Evolutionary conservation across 2,329 filamentous ascomycete genomes (phyloP).

Genomic region (Xylaria arbuscula): DNA sequence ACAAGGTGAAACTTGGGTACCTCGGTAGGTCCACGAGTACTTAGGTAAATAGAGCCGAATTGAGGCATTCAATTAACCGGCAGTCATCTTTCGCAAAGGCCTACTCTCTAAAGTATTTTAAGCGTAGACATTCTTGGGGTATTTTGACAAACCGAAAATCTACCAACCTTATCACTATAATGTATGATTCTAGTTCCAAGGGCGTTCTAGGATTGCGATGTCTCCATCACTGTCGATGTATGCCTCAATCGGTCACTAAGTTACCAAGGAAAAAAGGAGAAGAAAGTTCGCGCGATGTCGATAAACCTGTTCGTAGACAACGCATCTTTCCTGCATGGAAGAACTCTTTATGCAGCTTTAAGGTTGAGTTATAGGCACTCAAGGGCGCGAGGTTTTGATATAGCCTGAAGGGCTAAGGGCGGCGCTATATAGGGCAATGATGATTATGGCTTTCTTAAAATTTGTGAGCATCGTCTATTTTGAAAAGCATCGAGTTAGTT

Average conservation of each 20-base stretch:
- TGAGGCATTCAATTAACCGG: background rate
- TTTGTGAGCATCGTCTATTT: background rate
- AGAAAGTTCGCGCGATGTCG: background rate
- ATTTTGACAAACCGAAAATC: background rate
- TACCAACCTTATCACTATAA: background rate
- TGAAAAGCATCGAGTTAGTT: background rate
- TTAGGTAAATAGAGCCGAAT: background rate
- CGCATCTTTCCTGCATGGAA: background rate
- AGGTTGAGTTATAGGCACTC: background rate
- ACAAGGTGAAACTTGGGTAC: background rate
- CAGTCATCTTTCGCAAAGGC: background rate
- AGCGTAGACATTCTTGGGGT: background rate
- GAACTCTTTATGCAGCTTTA: background rate
- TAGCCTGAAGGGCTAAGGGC: no score
- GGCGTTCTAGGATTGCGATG: background rate
- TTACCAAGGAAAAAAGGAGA: background rate
- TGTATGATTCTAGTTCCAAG: background rate
- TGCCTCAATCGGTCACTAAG: background rate
- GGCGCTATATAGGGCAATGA: background rate
- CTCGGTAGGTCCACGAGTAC: no score
- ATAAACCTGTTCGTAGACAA: background rate
- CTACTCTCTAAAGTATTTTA: background rate
- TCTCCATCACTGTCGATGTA: background rate
- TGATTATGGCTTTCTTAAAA: background rate
- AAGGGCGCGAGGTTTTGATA: background rate